A percentile compares a stretch with the other conserved stretches of the same genome.
Evolutionary conservation across 805 yeast species (phyloP).

Genomic region (Wickerhamiella galacta): DNA sequence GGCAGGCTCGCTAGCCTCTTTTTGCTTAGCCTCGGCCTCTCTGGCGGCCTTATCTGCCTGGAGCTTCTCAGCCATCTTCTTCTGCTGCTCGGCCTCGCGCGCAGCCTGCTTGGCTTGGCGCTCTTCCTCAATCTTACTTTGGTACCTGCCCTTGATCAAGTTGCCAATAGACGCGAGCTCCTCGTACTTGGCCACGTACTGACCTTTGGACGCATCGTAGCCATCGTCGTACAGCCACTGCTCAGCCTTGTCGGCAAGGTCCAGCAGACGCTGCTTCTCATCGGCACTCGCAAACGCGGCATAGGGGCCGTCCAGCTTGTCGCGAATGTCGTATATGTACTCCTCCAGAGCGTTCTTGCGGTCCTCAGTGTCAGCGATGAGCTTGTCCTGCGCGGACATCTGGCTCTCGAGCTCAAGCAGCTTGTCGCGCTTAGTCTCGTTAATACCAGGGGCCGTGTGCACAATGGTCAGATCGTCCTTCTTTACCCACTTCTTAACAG

Average conservation of each 20-base stretch:
- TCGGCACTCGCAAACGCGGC: conserved; percentile 75
- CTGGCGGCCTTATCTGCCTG: conserved; percentile 60
- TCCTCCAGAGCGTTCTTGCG: conserved; percentile 97
- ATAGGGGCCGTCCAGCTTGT: conserved; percentile 86
- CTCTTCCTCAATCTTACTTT: conserved; percentile 88
- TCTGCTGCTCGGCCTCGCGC: conserved; percentile 73
- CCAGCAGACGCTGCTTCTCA: conserved; percentile 68
- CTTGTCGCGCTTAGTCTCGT: conserved; percentile 44
- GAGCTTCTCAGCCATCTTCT: conserved; percentile 66
- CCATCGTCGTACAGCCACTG: conserved; percentile 98
- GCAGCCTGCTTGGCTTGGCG: conserved; percentile 74
- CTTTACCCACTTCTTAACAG: conserved; percentile 86
- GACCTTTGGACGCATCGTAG: conserved; percentile 89
- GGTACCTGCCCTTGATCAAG: conserved; percentile 86
- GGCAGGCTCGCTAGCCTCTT: conserved; percentile 20
- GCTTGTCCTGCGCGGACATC: conserved; percentile 78
- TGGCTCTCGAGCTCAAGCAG: conserved; percentile 70
- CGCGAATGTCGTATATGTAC: conserved; percentile 93
- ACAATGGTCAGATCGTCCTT: conserved; percentile 57
- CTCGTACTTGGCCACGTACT: conserved; percentile 93
- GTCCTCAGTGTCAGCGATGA: conserved; percentile 97
- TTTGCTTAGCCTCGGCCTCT: conserved; percentile 24
- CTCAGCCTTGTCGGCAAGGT: conserved; percentile 69
- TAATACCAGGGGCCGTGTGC: conserved; percentile 36
- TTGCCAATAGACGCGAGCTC: conserved; percentile 92